Evolutionary conservation across 2,329 filamentous ascomycete genomes (phyloP), one percentile per base, ranked within the genome.

Genomic region (Diaporthe amygdali): DNA sequence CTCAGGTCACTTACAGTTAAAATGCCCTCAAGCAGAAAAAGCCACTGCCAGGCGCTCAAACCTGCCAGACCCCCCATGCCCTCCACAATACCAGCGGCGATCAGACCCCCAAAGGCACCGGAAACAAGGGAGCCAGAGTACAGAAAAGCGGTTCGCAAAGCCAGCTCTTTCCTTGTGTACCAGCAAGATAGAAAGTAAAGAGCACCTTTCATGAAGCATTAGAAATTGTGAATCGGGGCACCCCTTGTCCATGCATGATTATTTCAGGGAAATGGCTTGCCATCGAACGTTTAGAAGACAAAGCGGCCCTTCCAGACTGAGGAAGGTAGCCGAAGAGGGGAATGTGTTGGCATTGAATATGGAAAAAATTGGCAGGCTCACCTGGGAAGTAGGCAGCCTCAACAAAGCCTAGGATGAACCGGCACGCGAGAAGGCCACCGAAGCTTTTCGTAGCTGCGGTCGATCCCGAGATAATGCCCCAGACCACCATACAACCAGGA

Each of bases 81-180:
- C 22, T 81, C 79, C 0, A 87, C 85, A 66, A 92, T 90, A 8
- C 89, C 85, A 0, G 84, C 84, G 3, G 83, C 82, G 30, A 86
- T 83, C 10, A 86, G 74, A 12, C 87, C 88, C 12, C 87, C 88
- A 76, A 91, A 91, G 3, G 89, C 88, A 4, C 88, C 88, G 1
- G 87, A 88, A 5, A 90, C 80, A 22, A 90, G 79, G 1, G 86
- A 87, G 0, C 88, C 89, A 2, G 86, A 86, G 78, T 89, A 88
- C 46, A 88, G 81, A n/a, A 87, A 79, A 9, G 85, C 85, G 54
- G 85, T 88, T 20, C 86, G 80, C 22, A 87, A 79, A 20, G 82
- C 85, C 8, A 89, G 77, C 72, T 89, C 89, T 71, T 86, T 86
- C 47, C 87, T 82, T 0, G 88, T 90, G 74, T 91, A 91, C 77